Base-by-base conservation (phyloP, 1,284 basidiomycete species). In the Ganoderma multipileum region DNA sequence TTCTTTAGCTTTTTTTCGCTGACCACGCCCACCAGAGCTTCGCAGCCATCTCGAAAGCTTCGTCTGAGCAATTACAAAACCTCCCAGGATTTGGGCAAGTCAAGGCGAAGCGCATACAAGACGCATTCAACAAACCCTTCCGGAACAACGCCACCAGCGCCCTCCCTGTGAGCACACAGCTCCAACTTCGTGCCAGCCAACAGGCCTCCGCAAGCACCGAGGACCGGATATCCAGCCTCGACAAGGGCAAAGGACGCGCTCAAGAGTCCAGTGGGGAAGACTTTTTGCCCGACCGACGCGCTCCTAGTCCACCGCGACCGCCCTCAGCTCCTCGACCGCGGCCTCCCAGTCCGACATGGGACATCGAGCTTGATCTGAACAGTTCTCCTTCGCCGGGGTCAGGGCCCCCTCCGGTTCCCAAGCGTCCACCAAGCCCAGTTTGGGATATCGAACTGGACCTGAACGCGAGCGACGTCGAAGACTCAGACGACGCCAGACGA, bases 31-130 rank as follows among this genome's bases (percentile, higher is more conserved):
- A 55, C 28, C 74, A 97, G 96, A 95, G 94, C 72, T 94, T 99
- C 73, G 88, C 91, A 4, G 89, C 91, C 67, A 93, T 97, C 57
- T 87, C 92, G 5, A 86, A 83, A 63, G 91, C 94, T 1, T 88
- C 90, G 0, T 81, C 91, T 1, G 93, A 95, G 62, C 89, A 92
- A 70, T 82, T 99, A 1, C 87, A 90, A 63, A 89, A 89, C 64
- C 90, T 98, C 55, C 97, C 98, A 4, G 98, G 98, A 0, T 93
- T 99, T 67, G 98, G 98, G 2, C 94, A 95, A 72, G 91, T 96
- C 66, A 99, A 99, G 81, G 96, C 97, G 42, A 93, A 91, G 75
- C 87, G 93, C 68, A 85, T 94, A 59, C 90, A 90, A 75, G 92
- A 91, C 67, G 91, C 92, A 0, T 93, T 95, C 75, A 90, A 93